Evolutionary conservation across 1,139 yeast genomes (phyloP), one percentile per base, ranked within the genome.

Genomic region (Magnusiomyces tetraspermus): DNA sequence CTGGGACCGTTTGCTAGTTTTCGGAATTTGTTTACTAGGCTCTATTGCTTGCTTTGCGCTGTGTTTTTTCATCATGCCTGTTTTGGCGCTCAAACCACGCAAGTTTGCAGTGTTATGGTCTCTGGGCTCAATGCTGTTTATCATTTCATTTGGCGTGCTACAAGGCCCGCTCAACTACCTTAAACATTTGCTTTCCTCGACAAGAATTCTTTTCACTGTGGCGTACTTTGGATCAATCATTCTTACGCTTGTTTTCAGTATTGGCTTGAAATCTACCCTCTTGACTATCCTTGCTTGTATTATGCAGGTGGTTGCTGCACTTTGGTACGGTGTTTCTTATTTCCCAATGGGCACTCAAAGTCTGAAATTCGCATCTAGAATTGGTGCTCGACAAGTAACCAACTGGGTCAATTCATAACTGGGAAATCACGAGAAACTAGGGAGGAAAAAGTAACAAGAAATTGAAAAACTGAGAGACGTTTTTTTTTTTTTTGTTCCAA

Each of bases 261-360:
- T 80, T 1, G 72, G 81, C 26, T 60, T 73, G 55, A 60, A 82
- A 63, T 83, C 87, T 56, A 84, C 96, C 0, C 65, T 92, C 15
- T 71, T 89, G 53, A 89, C 97, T 0, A 71, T 92, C 33, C 64
- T 89, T 19, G 82, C 89, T 24, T 85, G 95, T 53, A 68, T 85
- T 4, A 70, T 86, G 24, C 97, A 92, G 67, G 73, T 89, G 21
- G 70, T 92, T 57, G 94, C 97, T 1, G 90, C 94, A 11, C 63
- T 87, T 17, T 92, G 94, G 75, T 92, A 92, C 66, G 83, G 92
- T 0, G 76, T 92, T 41, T 86, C 96, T 64, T 92, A 92, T 67
- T 92, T 92, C 75, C 98, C 98, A 31, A 86, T 89, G 72, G 97
- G 97, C 11, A 88, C 95, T 0, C 86, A 86, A 60, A 86, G 95